A percentile compares a stretch with the other conserved stretches of the same genome.
Conservation (phyloP, 305 asterid genomes). For the Rubia balearica region DNA sequence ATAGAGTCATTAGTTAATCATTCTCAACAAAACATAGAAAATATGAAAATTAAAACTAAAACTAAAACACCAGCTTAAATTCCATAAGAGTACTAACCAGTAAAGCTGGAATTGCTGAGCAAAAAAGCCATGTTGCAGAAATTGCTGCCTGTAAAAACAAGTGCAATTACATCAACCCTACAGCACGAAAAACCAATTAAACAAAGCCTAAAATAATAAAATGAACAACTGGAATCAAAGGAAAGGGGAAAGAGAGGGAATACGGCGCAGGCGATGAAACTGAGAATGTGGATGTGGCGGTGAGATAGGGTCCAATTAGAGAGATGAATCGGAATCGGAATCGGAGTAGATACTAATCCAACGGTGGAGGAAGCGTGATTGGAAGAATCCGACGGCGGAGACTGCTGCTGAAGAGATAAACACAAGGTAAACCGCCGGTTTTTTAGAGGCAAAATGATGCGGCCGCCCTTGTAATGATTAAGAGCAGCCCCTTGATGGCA, state of each 20-base stretch:
- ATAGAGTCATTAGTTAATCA: background rate
- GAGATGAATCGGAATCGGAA: constrained; percentile 17
- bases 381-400: constrained; percentile 35
- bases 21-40: background rate
- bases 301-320: constrained; percentile 41
- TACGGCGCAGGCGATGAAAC: constrained; percentile 73
- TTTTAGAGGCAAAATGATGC: constrained; percentile 32
- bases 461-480: constrained; percentile 15
- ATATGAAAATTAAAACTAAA: background rate
- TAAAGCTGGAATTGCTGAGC: constrained; percentile 71
- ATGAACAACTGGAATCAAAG: background rate
- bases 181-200: background rate
- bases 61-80: background rate
- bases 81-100: constrained; percentile 45
- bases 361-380: constrained; percentile 41
- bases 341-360: constrained; percentile 27
- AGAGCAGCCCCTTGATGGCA: constrained; percentile 18
- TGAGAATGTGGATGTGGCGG: constrained; percentile 61
- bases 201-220: background rate
- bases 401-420: constrained; percentile 27
- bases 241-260: constrained; percentile 17
- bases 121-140: constrained; percentile 82
- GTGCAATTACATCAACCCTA: constrained; percentile 1
- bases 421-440: constrained; percentile 38
- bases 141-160: constrained; percentile 54